Evolutionary conservation across 495 filamentous ascomycete genomes (phyloP).

Genomic region (Trichoderma erinaceum): DNA sequence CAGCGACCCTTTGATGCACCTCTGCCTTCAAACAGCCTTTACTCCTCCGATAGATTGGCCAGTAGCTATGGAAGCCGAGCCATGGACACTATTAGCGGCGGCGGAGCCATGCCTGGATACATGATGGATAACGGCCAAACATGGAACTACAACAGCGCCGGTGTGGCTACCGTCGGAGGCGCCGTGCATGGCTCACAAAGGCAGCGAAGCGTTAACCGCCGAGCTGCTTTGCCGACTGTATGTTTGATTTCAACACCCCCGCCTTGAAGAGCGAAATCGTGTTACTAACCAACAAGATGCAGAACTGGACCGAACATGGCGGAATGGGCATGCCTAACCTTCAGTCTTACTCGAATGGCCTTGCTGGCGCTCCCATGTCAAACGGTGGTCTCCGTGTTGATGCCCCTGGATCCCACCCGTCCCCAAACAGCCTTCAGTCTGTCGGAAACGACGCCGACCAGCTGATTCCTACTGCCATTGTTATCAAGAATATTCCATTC

Average conservation of each 20-base stretch:
- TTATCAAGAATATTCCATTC: conserved; percentile 99
- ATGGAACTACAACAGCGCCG: conserved; percentile 43
- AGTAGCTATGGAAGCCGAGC: conserved; percentile 40
- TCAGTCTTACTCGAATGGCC: conserved; percentile 31
- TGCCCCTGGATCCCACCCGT: conserved; percentile 27
- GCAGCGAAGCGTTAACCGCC: conserved; percentile 36
- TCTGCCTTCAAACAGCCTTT: conserved; percentile 34
- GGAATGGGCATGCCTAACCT: conserved; percentile 35
- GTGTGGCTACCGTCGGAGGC: conserved; percentile 42
- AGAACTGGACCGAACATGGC: conserved; percentile 46
- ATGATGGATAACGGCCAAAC: conserved; percentile 41
- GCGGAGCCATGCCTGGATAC: conserved; percentile 43
- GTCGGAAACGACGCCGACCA: conserved; percentile 41
- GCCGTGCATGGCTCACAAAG: conserved; percentile 43
- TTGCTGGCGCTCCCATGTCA: conserved; percentile 13
- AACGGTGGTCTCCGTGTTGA: conserved; percentile 21
- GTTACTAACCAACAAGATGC: conserved; percentile 15
- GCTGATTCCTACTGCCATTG: conserved; percentile 94
- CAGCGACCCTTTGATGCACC: conserved; percentile 58
- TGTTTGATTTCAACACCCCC: conserved; percentile 23
- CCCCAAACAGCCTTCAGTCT: conserved; percentile 25
- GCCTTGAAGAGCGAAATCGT: neutral
- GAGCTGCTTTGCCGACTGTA: conserved; percentile 44
- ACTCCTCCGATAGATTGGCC: conserved; percentile 41
- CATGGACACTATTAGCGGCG: conserved; percentile 46